These are phyloP conservation scores for Neofusicoccum umdonicola DNA, from an alignment of 2,329 filamentous ascomycete species.

Conservation along the genomic window DNA sequence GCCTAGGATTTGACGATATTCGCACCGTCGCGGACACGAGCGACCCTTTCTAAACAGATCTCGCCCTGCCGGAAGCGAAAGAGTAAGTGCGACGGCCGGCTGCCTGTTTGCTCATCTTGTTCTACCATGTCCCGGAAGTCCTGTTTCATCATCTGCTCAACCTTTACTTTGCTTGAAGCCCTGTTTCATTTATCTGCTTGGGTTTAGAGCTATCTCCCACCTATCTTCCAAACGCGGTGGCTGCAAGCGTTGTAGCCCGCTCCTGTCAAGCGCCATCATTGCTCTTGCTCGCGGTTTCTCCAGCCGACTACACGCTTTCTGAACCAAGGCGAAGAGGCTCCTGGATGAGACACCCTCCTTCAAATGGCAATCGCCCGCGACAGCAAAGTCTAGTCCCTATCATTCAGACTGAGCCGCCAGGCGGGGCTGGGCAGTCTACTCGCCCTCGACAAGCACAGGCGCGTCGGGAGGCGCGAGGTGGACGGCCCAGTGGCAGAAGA, in stretches of 20 bases:
- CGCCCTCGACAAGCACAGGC: too few relatives aligned
- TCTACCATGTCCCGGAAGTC: constrained; percentile 47
- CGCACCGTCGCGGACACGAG: too few relatives aligned
- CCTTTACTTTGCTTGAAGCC: constrained; percentile 70
- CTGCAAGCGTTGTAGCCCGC: constrained; percentile 38
- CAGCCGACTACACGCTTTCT: constrained; percentile 48
- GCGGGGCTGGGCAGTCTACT: too few relatives aligned
- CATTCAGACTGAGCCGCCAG: too few relatives aligned
- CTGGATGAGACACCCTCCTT: constrained; percentile 32
- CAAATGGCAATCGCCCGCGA: too few relatives aligned
- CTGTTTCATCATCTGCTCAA: constrained; percentile 53
- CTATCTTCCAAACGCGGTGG: constrained; percentile 58
- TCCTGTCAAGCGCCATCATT: constrained; percentile 64
- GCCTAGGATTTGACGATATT: too few relatives aligned
- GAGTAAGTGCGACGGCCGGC: constrained; percentile 52
- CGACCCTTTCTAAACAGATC: constrained; percentile 26
- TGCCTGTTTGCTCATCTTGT: constrained; percentile 51
- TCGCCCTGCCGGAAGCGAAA: constrained; percentile 52
- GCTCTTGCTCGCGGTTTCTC: constrained; percentile 33
- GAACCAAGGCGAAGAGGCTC: constrained; percentile 64
- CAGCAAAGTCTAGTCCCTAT: too few relatives aligned
- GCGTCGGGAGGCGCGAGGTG: too few relatives aligned
- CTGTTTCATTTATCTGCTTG: constrained; percentile 31
- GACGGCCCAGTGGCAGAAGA: too few relatives aligned
- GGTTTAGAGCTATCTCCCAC: constrained; percentile 53